Evolutionary conservation across 2,329 filamentous ascomycete genomes (phyloP).

Genomic region (Nigrograna mackinnonii): DNA sequence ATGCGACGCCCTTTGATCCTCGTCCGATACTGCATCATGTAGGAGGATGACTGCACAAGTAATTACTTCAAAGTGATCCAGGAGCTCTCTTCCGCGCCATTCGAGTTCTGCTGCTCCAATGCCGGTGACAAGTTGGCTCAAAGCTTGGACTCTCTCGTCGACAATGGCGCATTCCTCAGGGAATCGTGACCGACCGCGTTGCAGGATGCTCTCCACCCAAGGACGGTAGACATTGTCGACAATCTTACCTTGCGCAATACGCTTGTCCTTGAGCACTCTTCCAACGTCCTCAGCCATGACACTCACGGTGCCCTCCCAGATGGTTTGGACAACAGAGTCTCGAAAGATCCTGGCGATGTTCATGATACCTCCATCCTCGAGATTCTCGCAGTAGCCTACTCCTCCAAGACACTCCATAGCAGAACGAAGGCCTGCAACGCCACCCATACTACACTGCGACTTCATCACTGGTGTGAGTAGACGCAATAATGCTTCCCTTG

Average conservation of each 20-base stretch:
- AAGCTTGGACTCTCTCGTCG: constrained; percentile 10
- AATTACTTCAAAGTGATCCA: constrained; percentile 38
- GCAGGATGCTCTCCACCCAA: constrained; percentile 18
- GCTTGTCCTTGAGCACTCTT: constrained; percentile 44
- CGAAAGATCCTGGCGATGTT: constrained; percentile 70
- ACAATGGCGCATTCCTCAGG: constrained; percentile 11
- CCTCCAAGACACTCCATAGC: constrained; percentile 68
- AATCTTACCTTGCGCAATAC: constrained; percentile 24
- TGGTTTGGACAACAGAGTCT: constrained; percentile 65
- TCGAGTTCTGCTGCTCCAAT: constrained; percentile 23
- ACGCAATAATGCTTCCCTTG: constrained; percentile 17
- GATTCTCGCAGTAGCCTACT: constrained; percentile 67
- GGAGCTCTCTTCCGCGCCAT: constrained; percentile 25
- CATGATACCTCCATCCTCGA: constrained; percentile 58
- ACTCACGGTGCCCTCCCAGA: constrained; percentile 76
- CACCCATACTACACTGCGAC: constrained; percentile 25
- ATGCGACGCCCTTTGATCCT: constrained; percentile 32
- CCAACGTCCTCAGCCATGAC: constrained; percentile 63
- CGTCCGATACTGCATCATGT: constrained; percentile 41
- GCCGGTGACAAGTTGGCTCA: constrained; percentile 8
- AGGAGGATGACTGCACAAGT: constrained; percentile 40
- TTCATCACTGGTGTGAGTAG: constrained; percentile 30
- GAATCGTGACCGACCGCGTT: constrained; percentile 8
- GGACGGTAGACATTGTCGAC: constrained; percentile 20
- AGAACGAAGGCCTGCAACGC: constrained; percentile 55